Percentiles rank a stretch among this genome's conserved stretches.
These are phyloP conservation scores for Ceratocystis harringtonii DNA, from an alignment of 2,329 filamentous ascomycete species.

Conservation along the genomic window DNA sequence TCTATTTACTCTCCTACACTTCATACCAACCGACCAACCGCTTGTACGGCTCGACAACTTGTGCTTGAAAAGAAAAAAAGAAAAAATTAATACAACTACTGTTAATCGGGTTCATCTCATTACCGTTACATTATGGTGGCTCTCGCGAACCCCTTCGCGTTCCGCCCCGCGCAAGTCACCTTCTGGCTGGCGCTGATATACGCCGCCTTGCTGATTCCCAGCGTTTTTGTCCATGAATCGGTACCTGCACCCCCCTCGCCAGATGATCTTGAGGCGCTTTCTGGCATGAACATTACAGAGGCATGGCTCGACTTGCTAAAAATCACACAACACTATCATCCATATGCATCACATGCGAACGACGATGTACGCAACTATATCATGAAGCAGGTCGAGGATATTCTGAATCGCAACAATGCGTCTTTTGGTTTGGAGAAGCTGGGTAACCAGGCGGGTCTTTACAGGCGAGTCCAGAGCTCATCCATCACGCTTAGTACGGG, in stretches of 20 bases:
- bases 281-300: constrained; percentile 65
- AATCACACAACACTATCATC: constrained; percentile 64
- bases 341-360: constrained; percentile 75
- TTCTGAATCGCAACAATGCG: constrained; percentile 47
- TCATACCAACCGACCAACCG: not conserved
- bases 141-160: constrained; percentile 48
- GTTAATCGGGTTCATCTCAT: not conserved
- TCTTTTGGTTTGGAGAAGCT: constrained; percentile 31
- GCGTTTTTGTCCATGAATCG: constrained; percentile 59
- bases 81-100: too few relatives aligned
- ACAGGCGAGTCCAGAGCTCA: constrained; percentile 6
- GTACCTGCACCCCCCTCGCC: constrained; percentile 49
- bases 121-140: not conserved
- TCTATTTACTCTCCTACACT: too few relatives aligned
- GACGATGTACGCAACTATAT: constrained; percentile 67
- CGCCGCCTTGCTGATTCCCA: constrained; percentile 56
- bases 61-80: not conserved
- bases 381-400: constrained; percentile 52
- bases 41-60: not conserved
- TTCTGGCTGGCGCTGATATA: constrained; percentile 65
- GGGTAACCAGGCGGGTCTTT: constrained; percentile 18
- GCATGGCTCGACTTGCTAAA: constrained; percentile 73
- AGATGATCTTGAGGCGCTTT: constrained; percentile 33
- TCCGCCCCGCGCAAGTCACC: constrained; percentile 67
- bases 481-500: not conserved